Conservation (phyloP, 2,329 filamentous ascomycete species). For the Catunica adiposa region DNA sequence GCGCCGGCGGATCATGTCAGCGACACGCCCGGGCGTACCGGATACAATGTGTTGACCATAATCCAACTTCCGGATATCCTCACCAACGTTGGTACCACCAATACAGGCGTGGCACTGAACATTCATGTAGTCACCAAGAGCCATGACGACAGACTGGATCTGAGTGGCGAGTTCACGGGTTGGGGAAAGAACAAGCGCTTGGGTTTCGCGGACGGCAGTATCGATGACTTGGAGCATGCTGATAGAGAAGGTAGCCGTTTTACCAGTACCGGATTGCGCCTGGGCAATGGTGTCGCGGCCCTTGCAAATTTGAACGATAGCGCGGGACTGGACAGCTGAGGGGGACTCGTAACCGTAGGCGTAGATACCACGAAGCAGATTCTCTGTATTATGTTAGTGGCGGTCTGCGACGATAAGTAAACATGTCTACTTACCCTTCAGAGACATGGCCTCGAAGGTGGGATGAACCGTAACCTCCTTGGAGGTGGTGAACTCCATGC, state of each 20-base stretch:
- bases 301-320: slow-evolving; percentile 98
- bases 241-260: slow-evolving; percentile 92
- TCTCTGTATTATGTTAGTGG: slow-evolving; percentile 35
- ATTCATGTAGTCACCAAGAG: slow-evolving; percentile 99
- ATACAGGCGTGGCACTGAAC: slow-evolving; percentile 98
- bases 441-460: slow-evolving; percentile 87
- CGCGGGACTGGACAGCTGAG: slow-evolving; percentile 91
- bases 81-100: slow-evolving; percentile 91
- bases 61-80: slow-evolving; percentile 94
- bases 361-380: slow-evolving; percentile 90
- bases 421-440: slow-evolving; percentile 47
- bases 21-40: slow-evolving; percentile 87
- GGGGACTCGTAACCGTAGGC: slow-evolving; percentile 98
- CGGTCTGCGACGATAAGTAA: slow-evolving; percentile 1
- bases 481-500: slow-evolving; percentile 95
- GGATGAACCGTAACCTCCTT: slow-evolving; percentile 94
- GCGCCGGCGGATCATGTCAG: slow-evolving; percentile 45
- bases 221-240: slow-evolving; percentile 93
- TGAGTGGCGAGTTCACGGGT: slow-evolving; percentile 94
- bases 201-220: slow-evolving; percentile 78
- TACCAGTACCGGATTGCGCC: slow-evolving; percentile 91
- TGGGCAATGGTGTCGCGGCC: slow-evolving; percentile 97
- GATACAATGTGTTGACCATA: slow-evolving; percentile 97
- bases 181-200: slow-evolving; percentile 87
- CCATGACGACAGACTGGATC: slow-evolving; percentile 97